These are phyloP conservation scores for Sclerotinia sclerotiorum DNA, from an alignment of 2,329 filamentous ascomycete species.

Conservation along the genomic window DNA sequence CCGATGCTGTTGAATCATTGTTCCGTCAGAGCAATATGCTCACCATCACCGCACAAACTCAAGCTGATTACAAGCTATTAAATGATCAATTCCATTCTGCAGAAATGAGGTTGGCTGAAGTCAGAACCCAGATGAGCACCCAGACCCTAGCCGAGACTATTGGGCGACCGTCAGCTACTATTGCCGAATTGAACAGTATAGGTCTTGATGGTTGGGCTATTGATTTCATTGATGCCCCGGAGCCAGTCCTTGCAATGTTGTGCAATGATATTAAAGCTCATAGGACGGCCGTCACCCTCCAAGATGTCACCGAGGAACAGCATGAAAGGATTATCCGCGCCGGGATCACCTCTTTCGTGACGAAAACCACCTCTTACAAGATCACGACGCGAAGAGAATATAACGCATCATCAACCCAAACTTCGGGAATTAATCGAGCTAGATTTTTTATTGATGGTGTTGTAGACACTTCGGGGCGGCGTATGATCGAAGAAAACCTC, in stretches of 20 bases:
- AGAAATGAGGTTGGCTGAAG: conserved; percentile 61
- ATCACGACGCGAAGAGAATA: conserved; percentile 77
- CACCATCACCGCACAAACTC: conserved; percentile 73
- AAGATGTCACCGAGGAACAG: conserved; percentile 64
- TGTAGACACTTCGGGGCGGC: conserved; percentile 65
- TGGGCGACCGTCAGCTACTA: conserved; percentile 44
- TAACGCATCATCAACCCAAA: conserved; percentile 67
- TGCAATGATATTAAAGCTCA: conserved; percentile 73
- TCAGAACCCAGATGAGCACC: conserved; percentile 60
- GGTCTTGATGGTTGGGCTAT: conserved; percentile 80
- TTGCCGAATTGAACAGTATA: conserved; percentile 53
- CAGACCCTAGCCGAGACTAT: conserved; percentile 54
- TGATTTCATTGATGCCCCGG: conserved; percentile 77
- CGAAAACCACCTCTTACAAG: conserved; percentile 61
- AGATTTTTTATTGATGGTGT: conserved; percentile 75
- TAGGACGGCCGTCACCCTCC: conserved; percentile 62
- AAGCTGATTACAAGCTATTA: conserved; percentile 71
- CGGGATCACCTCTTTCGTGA: conserved; percentile 66
- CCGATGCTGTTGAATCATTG: conserved; percentile 58
- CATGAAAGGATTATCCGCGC: conserved; percentile 61
- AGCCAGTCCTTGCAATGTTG: conserved; percentile 82
- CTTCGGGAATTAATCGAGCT: conserved; percentile 60
- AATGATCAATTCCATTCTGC: conserved; percentile 62
- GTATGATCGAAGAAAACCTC: conserved; percentile 57
- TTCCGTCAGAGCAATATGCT: conserved; percentile 54